phyloP scores from a whole-genome alignment of 345 rosid species.

The Gossypium anomalum region DNA sequence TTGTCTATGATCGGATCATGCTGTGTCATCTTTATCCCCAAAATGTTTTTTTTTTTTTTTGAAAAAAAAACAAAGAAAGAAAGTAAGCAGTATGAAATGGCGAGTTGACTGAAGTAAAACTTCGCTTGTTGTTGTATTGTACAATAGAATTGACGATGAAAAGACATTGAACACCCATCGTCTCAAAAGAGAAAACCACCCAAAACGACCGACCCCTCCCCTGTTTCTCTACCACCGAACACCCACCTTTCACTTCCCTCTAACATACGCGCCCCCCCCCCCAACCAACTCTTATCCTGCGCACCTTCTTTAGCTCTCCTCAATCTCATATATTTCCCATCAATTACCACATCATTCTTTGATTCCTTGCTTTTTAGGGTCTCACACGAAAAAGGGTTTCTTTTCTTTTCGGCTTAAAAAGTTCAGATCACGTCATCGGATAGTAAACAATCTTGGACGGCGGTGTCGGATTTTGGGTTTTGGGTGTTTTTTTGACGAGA shows the following conservation, averaged over 20 bases:
- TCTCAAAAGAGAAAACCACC: neutral
- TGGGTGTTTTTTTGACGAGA: conserved; percentile 31
- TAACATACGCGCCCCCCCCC: conserved; percentile 25
- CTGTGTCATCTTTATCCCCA: too few relatives aligned
- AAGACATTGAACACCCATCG: conserved; percentile 17
- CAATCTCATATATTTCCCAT: conserved; percentile 18
- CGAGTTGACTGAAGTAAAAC: too few relatives aligned
- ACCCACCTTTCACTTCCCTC: conserved; percentile 17
- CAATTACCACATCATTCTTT: conserved; percentile 4
- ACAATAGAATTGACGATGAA: too few relatives aligned
- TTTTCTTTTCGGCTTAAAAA: too few relatives aligned
- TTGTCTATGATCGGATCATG: too few relatives aligned
- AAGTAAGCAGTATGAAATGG: too few relatives aligned
- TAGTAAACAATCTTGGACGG: neutral
- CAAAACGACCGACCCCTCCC: neutral
- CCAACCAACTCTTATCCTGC: conserved; percentile 3
- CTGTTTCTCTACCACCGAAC: conserved; percentile 75
- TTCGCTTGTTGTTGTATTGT: too few relatives aligned
- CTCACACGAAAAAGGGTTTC: neutral
- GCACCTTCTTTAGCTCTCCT: conserved; percentile 17
- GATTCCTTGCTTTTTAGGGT: neutral
- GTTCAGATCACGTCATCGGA: neutral
- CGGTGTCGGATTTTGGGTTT: conserved; percentile 28
- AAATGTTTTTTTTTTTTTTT: too few relatives aligned
- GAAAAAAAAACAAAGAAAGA: too few relatives aligned